Evolutionary conservation across 768 basidiomycete genomes (phyloP), one percentile per base, ranked within the genome.

Genomic region (Galerina marginata): DNA sequence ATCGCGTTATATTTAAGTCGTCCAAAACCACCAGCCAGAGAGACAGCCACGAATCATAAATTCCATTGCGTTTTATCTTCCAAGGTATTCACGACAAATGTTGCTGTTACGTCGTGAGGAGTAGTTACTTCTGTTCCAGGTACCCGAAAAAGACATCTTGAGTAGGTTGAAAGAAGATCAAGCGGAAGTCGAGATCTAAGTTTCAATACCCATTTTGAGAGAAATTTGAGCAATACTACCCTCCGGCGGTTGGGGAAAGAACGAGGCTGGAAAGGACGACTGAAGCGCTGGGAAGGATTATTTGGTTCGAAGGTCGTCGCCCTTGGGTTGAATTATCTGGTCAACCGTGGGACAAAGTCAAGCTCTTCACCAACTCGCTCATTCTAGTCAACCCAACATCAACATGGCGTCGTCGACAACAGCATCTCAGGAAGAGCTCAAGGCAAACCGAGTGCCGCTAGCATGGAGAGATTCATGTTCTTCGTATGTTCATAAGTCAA

Each of bases 381-480:
- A 62, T 40, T 60, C 63, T 62, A 65, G 59, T 62, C 59, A 61
- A 62, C 60, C 40, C 39, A 56, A 54, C 45, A 23, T 52, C n/a
- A 37, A 44, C 33, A 92, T 92, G 91, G 77, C 89, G 60, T 86
- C 89, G 49, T 79, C 89, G 61, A 87, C 87, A 44, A 89, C 89
- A 39, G 94, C 95, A 54, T 93, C 94, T 25, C 92, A 94, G 71
- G 78, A 81, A 60, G 91, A 95, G 71, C 83, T 95, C 74, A 92
- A 93, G 76, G 81, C 82, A 5, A 79, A 89, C 63, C 80, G 77
- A 60, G 85, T 95, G 26, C 95, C 95, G 14, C 62, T 96, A 12
- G 89, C 82, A 7, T 96, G 92, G 90, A 83, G 95, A 72, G 95
- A 97, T 75, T 84, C 87, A 64, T 96, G 95, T 72, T 97, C 95